Evolutionary conservation across 768 basidiomycete species (phyloP).

Genomic region (Tubosaeta sp.): DNA sequence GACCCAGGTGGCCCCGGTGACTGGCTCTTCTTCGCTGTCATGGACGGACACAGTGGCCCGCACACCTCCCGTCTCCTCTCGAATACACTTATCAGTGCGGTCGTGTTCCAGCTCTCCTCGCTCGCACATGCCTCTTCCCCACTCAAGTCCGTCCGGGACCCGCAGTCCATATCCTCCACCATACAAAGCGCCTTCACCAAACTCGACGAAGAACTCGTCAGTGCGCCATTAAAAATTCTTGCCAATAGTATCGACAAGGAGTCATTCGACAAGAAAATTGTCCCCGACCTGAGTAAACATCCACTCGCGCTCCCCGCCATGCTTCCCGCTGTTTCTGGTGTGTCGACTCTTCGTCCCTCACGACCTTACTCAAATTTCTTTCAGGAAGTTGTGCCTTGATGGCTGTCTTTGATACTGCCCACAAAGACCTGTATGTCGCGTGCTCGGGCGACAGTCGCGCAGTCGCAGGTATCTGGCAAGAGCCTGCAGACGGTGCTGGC

Average conservation of each 20-base stretch:
- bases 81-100: constrained; percentile 77
- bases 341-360: constrained; percentile 10
- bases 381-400: constrained; percentile 88
- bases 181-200: constrained; percentile 74
- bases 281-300: constrained; percentile 67
- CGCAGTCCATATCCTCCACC: constrained; percentile 58
- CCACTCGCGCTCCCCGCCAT: constrained; percentile 69
- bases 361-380: constrained; percentile 9
- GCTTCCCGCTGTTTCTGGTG: constrained; percentile 77
- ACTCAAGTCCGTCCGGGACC: constrained; percentile 36
- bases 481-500: constrained; percentile 57
- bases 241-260: constrained; percentile 52
- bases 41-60: constrained; percentile 87
- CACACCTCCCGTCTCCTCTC: constrained; percentile 84
- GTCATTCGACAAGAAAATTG: constrained; percentile 43
- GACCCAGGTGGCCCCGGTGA: constrained; percentile 62
- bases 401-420: constrained; percentile 80
- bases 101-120: constrained; percentile 67
- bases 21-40: constrained; percentile 79
- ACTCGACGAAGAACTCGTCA: constrained; percentile 82
- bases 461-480: constrained; percentile 90
- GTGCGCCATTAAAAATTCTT: constrained; percentile 71
- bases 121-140: constrained; percentile 39
- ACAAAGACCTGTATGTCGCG: constrained; percentile 83
- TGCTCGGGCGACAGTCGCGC: constrained; percentile 93